These are phyloP conservation scores for Edaphochlamys debaryana DNA, from an alignment of 139 green algal genomes.

Conservation along the genomic window DNA sequence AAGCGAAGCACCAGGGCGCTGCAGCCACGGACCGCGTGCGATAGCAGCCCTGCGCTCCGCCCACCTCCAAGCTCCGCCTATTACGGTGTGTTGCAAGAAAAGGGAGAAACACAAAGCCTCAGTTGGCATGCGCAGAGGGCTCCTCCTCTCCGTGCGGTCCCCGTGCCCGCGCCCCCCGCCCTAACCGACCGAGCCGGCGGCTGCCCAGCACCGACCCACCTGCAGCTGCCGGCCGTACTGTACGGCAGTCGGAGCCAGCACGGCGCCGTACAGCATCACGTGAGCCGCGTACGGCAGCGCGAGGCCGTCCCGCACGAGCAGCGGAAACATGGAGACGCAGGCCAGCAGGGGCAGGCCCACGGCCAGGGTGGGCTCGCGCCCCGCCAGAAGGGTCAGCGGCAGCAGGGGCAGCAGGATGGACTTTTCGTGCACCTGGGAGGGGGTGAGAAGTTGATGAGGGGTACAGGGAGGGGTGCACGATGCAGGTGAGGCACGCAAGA, in stretches of 20 bases:
- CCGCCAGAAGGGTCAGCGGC: conserved; percentile 78
- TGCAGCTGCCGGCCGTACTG: neutral
- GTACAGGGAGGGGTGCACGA: no score
- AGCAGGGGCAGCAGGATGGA: conserved; percentile 94
- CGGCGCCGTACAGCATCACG: conserved; percentile 48
- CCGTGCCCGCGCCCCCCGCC: no score
- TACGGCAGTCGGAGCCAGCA: conserved; percentile 1
- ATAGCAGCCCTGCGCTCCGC: neutral
- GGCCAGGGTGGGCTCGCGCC: conserved; percentile 51
- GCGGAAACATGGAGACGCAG: conserved; percentile 89
- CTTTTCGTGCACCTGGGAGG: conserved; percentile 96
- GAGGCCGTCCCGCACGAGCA: conserved; percentile 89
- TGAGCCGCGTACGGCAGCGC: conserved; percentile 71
- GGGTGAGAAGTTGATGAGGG: neutral
- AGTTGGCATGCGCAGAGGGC: no score
- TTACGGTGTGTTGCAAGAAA: neutral
- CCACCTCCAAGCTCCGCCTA: neutral
- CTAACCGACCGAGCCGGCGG: no score
- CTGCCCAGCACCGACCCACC: neutral
- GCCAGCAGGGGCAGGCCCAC: conserved; percentile 69
- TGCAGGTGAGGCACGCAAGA: no score
- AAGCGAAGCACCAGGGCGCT: neutral
- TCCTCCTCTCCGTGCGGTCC: no score
- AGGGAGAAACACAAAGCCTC: no score
- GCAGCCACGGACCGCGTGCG: no score